Evolutionary conservation across 257 asterid genomes (phyloP).

Genomic region (Echites panduratus): DNA sequence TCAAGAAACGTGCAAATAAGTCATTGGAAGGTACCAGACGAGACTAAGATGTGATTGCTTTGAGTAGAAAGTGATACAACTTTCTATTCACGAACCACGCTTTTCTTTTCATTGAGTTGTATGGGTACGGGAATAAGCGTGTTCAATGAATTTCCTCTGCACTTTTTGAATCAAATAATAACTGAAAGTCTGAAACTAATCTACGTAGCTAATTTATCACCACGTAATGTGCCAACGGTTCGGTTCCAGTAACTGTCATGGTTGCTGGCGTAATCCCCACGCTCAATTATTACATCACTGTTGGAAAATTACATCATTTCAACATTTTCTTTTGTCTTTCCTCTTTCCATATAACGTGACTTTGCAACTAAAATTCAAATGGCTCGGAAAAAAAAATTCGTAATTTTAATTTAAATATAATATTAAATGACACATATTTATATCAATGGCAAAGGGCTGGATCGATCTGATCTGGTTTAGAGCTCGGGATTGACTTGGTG

Average conservation of each 20-base stretch:
- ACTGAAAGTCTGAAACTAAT: neutral
- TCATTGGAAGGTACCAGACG: neutral
- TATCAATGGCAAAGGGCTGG: no score
- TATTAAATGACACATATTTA: no score
- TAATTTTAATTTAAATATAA: no score
- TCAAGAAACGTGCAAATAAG: neutral
- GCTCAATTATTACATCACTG: slow-evolving; percentile 5
- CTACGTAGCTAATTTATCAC: neutral
- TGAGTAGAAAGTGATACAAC: neutral
- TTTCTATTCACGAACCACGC: neutral
- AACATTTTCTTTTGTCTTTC: no score
- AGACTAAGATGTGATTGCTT: neutral
- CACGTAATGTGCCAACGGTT: slow-evolving; percentile 3
- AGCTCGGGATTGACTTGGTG: no score
- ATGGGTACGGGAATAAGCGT: neutral
- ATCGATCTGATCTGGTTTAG: no score
- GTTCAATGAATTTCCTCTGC: neutral
- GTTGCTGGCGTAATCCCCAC: neutral
- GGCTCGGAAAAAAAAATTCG: no score
- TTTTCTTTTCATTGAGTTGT: neutral
- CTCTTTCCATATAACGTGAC: no score
- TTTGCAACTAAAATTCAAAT: no score
- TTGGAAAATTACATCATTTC: neutral
- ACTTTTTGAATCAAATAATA: neutral
- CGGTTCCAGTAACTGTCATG: neutral